Evolutionary conservation across 768 basidiomycete genomes (phyloP).

Genomic region (Russula ochroleuca): DNA sequence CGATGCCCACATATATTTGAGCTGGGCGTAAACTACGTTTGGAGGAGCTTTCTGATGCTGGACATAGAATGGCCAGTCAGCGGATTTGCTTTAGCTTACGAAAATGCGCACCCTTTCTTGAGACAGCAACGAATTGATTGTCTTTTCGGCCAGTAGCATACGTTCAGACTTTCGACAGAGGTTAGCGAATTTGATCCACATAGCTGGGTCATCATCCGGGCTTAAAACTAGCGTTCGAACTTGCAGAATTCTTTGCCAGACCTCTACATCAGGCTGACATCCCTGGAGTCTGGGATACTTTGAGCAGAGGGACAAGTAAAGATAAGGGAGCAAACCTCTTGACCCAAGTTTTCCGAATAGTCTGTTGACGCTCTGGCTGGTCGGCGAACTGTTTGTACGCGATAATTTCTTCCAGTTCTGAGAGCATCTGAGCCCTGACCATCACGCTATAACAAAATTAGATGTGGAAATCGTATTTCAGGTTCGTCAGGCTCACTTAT

Average conservation of each 20-base stretch:
- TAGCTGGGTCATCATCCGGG: constrained; percentile 90
- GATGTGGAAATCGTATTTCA: not conserved
- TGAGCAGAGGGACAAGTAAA: constrained; percentile 1
- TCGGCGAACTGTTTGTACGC: constrained; percentile 91
- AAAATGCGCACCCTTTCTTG: constrained; percentile 53
- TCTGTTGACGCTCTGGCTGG: constrained; percentile 86
- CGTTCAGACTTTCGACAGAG: constrained; percentile 93
- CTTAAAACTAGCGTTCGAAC: constrained; percentile 90
- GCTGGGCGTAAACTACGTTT: constrained; percentile 91
- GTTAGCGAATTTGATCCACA: constrained; percentile 99
- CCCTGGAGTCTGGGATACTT: constrained; percentile 68
- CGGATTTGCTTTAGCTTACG: constrained; percentile 4
- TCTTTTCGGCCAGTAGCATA: constrained; percentile 94
- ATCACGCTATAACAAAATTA: constrained; percentile 58
- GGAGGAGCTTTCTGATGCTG: constrained; percentile 76
- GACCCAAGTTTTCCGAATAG: constrained; percentile 96
- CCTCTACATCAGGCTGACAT: constrained; percentile 97
- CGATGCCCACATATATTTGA: constrained; percentile 94
- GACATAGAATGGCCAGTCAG: not conserved
- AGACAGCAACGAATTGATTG: constrained; percentile 84
- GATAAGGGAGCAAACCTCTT: constrained; percentile 58
- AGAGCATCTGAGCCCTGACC: constrained; percentile 97
- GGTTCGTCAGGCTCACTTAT: constrained; percentile 61
- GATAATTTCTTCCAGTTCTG: constrained; percentile 97
- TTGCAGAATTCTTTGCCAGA: constrained; percentile 97